Conservation (phyloP, 2,329 filamentous ascomycete genomes). For the Arthrinium puccinioides region DNA sequence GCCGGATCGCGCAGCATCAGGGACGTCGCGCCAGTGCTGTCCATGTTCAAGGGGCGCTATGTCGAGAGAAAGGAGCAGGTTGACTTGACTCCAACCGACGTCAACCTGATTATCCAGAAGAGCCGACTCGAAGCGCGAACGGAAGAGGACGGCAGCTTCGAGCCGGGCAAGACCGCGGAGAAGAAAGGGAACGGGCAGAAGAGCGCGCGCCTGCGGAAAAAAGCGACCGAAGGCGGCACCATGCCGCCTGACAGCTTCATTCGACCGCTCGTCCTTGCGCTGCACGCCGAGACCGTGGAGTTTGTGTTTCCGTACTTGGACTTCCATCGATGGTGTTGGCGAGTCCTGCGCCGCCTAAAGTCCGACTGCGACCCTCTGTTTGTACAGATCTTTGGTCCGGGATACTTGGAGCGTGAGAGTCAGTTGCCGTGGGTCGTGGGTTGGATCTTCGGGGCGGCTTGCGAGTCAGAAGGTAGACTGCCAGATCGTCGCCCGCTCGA, state of each 20-base stretch:
- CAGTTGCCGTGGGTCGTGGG: slow-evolving; percentile 33
- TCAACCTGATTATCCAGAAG: slow-evolving; percentile 26
- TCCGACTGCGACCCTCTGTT: slow-evolving; percentile 23
- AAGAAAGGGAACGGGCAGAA: slow-evolving; percentile 6
- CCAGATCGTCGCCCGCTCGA: background rate
- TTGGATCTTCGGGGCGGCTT: slow-evolving; percentile 28
- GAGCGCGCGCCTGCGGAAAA: slow-evolving; percentile 1
- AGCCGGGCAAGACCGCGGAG: slow-evolving; percentile 9
- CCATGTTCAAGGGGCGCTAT: slow-evolving; percentile 29
- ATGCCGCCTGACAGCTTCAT: slow-evolving; percentile 20
- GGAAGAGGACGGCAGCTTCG: slow-evolving; percentile 1
- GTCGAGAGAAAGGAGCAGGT: slow-evolving; percentile 12
- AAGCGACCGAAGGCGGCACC: slow-evolving; percentile 5
- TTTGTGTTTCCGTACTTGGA: slow-evolving; percentile 31
- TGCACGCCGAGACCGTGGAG: slow-evolving; percentile 29
- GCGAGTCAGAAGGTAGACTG: background rate
- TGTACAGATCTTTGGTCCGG: slow-evolving; percentile 20
- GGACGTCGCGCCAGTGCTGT: slow-evolving; percentile 20
- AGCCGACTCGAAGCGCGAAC: background rate
- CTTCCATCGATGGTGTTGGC: slow-evolving; percentile 33
- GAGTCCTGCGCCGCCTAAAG: slow-evolving; percentile 24
- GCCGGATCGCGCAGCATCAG: slow-evolving; percentile 22
- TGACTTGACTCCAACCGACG: slow-evolving; percentile 24
- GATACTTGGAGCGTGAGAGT: slow-evolving; percentile 29
- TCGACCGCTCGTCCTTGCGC: slow-evolving; percentile 19